Percentiles rank a stretch among this genome's conserved stretches.
Conservation (phyloP, 768 basidiomycete genomes). For the Rhodotorula paludigena region DNA sequence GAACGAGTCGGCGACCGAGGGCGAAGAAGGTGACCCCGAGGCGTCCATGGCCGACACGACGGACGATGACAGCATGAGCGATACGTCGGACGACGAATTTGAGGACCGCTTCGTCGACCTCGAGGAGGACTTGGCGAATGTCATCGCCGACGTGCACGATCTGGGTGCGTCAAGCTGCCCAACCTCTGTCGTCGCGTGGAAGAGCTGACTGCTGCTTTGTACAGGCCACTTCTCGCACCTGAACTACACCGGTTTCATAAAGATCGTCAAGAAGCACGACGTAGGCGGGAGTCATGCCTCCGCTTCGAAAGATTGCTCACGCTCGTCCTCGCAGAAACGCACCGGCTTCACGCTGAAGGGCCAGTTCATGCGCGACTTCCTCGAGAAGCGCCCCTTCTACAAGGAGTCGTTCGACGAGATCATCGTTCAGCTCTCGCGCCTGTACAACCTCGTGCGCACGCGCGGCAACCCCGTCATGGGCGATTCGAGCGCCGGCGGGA, state of each 20-base stretch:
- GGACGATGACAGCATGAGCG: conserved; percentile 52
- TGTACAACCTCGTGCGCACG: conserved; percentile 92
- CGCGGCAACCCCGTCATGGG: conserved; percentile 90
- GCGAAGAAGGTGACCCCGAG: conserved; percentile 54
- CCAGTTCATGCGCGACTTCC: conserved; percentile 81
- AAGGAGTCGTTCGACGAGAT: conserved; percentile 87
- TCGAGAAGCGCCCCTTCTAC: conserved; percentile 93
- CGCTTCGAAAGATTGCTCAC: no score
- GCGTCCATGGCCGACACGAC: conserved; percentile 37
- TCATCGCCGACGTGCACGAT: conserved; percentile 67
- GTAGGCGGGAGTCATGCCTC: conserved; percentile 51
- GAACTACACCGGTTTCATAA: conserved; percentile 98
- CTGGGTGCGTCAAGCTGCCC: conserved; percentile 10
- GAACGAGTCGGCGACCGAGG: conserved; percentile 50
- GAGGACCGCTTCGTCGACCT: conserved; percentile 80
- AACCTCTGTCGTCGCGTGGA: rapidly evolving
- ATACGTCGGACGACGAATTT: conserved; percentile 53
- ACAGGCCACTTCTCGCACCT: conserved; percentile 84
- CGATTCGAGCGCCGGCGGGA: conserved; percentile 88
- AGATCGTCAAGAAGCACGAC: conserved; percentile 98
- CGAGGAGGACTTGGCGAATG: conserved; percentile 88
- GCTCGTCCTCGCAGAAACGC: conserved; percentile 66
- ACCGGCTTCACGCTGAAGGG: conserved; percentile 75
- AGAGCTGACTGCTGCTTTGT: not conserved
- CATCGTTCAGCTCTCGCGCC: conserved; percentile 88